Base-by-base conservation (phyloP, 192 early-diverging fungal genomes). In the Coemansia erecta region DNA sequence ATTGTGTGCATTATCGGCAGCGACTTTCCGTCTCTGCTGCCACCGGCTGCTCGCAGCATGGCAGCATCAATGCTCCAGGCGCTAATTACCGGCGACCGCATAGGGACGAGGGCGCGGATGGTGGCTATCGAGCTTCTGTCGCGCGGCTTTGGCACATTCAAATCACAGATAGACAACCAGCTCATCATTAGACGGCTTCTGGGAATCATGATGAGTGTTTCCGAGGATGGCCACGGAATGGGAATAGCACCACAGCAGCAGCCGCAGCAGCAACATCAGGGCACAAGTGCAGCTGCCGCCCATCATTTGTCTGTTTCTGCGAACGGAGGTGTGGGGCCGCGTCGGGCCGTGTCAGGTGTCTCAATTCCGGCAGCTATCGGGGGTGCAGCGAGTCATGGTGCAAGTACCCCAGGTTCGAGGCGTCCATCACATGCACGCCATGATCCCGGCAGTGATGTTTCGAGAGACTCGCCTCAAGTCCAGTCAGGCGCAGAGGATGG, bases 1-100 rank as follows among this genome's bases (percentile, higher is more conserved):
- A 74, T 80, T 33, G 77, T 80, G 58, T 80, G 77, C 23, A 51
- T 64, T 11, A 74, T 80, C 53, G 71, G 67, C 33, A 61, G 60
- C 18, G 77, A 80, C 54, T 80, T 68, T 26, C 65, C 72, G 17
- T 56, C 72, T 52, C 58, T 70, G 47, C 58, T 80, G 37, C 68
- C 72, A 41, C 64, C 74, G 64, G 73, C 71, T 18, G 68, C 72
- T 23, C 71, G 71, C 57, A 74, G 72, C 48, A 74, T 71, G 63
- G 72, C 65, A 13, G 77, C 77, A 21, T 60, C 70, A 8, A 60
- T 67, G 60, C 68, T 80, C 45, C 77, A 80, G 58, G 50, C 67
- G 42, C 64, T 74, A 40, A 40, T 70, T 11, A 44, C 53, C 3
- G 41, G 37, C 15, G 63, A 65, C 23, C 53, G 64, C 7, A 43